Evolutionary conservation across 2,329 filamentous ascomycete genomes (phyloP), one percentile per base, ranked within the genome.

Genomic region (Microdochium nivale): DNA sequence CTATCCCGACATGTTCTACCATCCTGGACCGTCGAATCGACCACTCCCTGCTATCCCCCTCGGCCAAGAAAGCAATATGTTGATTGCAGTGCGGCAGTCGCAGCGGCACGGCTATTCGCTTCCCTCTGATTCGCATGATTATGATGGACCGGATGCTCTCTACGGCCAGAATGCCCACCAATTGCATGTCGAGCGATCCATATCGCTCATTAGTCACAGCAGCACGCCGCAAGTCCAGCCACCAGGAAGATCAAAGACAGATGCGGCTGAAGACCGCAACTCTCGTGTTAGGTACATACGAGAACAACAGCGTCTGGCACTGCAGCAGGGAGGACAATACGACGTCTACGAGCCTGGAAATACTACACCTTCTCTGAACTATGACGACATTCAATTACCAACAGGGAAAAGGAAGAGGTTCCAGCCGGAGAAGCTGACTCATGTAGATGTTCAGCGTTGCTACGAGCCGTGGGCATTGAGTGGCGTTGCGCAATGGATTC

Each of bases 391-490:
- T 49, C 86, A 87, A 3, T 75, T 97, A 53, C 90, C 91, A 2
- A 83, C 81, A 47, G 87, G 86, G 4, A 83, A 87, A 58, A 87
- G 88, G 62, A 86, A 84, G 70, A 89, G 87, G 61, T 96, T 96
- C 66, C 82, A 90, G 52, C 90, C 91, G 1, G 80, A 87, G 19
- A 96, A 96, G 66, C 72, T 99, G 27, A 88, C 85, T 0, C 76
- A 83, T 2, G 79, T 78, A 19, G 92, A 99, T 61, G 92, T 95
- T 68, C 85, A 83, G 59, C 89, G 83, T 62, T 99, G 94, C 62
- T 68, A 76, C 2, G 90, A 96, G 67, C 94, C 94, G 1, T 99
- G 94, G 94, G 90, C 92, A 1, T 74, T 99, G 48, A 95, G 90
- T 66, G 81, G 84, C n/a, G 83, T 99, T 54, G 83, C 92, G 40